phyloP scores from a whole-genome alignment of 208 protist genomes.

The Herpetomonas samuelpessoai region DNA sequence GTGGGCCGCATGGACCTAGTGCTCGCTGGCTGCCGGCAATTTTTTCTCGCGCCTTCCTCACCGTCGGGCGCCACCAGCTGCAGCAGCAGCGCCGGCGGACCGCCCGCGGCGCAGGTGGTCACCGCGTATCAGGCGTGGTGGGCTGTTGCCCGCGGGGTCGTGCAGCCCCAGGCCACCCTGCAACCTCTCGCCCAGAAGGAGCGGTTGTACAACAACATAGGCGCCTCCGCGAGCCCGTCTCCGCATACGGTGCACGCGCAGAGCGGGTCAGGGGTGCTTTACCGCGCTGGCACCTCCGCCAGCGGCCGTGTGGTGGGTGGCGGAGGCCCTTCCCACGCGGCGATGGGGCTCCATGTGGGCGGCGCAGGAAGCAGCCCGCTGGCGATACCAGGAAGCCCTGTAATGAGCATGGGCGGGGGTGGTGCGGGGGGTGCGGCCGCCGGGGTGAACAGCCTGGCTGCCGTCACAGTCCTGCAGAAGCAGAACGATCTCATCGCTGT shows the following conservation, averaged over 20 bases:
- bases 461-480: background rate
- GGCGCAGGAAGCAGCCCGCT: background rate
- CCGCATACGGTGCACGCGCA: background rate
- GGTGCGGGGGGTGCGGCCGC: background rate
- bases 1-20: constrained; percentile 34
- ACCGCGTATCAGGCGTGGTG: constrained; percentile 22
- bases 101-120: background rate
- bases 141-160: constrained; percentile 21
- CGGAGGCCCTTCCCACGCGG: no score
- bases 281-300: background rate
- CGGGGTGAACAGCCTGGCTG: background rate
- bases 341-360: background rate
- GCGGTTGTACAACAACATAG: background rate
- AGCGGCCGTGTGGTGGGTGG: background rate
- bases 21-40: constrained; percentile 18
- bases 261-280: background rate
- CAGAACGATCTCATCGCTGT: background rate
- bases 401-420: background rate
- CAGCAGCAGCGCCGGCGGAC: no score
- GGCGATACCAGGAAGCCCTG: background rate
- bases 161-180: constrained; percentile 17
- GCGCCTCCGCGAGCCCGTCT: background rate
- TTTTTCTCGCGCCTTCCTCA: background rate
- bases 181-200: background rate
- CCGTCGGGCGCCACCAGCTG: background rate